A percentile compares a stretch with the other conserved stretches of the same genome.
Evolutionary conservation across 495 filamentous ascomycete genomes (phyloP).

Genomic region (Neurospora tetraspora): DNA sequence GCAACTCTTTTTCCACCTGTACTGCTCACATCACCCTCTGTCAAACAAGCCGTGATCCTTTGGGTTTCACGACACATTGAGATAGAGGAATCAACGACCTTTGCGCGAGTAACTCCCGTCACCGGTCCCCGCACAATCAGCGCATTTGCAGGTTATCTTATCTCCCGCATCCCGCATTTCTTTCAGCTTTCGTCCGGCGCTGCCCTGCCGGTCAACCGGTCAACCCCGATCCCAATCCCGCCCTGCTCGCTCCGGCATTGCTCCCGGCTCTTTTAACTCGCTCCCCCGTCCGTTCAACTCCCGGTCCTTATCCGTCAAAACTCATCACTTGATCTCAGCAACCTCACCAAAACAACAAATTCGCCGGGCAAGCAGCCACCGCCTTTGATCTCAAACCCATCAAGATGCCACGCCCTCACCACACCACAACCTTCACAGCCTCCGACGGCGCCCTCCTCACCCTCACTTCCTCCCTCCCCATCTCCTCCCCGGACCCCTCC

Average conservation of each 20-base stretch:
- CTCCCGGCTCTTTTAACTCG: not conserved
- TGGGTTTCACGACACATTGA: not conserved
- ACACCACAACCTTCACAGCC: constrained; percentile 13
- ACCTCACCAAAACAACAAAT: too few relatives aligned
- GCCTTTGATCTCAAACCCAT: too few relatives aligned
- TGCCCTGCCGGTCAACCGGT: not conserved
- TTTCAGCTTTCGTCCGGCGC: not conserved
- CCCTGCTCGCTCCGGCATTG: too few relatives aligned
- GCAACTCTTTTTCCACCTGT: not conserved
- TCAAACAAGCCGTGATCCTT: too few relatives aligned
- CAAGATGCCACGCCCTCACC: not conserved
- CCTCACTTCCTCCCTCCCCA: constrained; percentile 21
- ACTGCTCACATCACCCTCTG: not conserved
- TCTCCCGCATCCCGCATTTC: not conserved
- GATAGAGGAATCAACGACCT: not conserved
- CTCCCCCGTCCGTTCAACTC: not conserved
- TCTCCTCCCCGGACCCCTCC: not conserved
- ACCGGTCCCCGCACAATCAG: not conserved
- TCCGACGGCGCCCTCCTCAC: constrained; percentile 24
- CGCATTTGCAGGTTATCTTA: not conserved
- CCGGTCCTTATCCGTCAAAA: too few relatives aligned
- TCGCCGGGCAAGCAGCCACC: too few relatives aligned
- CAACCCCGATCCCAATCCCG: not conserved
- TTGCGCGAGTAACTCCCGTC: not conserved
- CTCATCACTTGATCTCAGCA: too few relatives aligned